Base-by-base conservation (phyloP, 805 yeast genomes). In the Yamadazyma scolyti region DNA sequence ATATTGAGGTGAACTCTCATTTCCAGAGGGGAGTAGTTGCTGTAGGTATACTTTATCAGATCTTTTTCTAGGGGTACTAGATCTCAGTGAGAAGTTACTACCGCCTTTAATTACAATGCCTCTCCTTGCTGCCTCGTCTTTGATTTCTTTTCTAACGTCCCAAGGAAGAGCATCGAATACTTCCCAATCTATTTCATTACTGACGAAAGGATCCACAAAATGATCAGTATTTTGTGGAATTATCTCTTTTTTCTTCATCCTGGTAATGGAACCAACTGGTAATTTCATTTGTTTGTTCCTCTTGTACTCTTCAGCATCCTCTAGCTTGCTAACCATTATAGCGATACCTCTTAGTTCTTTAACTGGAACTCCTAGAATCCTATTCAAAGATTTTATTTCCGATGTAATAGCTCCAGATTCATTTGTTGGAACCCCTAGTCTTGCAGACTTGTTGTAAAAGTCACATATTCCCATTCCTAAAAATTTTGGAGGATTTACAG, bases 401-500 rank as follows among this genome's bases (percentile, higher is more conserved):
- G 78, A 65, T 0, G 78, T 71, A 6, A 86, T 52, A n/a, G 75
- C 47, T 1, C 86, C 85, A 44, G 65, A 42, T 32, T 75, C 80
- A 44, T 73, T 65, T 2, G 88, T 76, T 3, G 81, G 68, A 1
- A 73, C 51, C 0, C 88, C 87, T 9, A 90, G 48, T 20, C 64
- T 64, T 2, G 81, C 60, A 8, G 80, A 64, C 42, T 77, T 78
- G 25, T 79, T 75, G 9, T 70, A 57, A 20, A 79, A 61, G 30
- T 79, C 86, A 54, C 96, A 86, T 9, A 52, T 52, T 0, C 98
- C 97, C 77, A 82, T 76, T 0, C 98, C 98, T 47, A 93, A 41
- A 53, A 63, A 80, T 48, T 90, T 93, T 1, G 82, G 71, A 0
- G 97, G 85, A 12, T 76, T 75, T 2, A 80, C 52, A 0, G 95